Evolutionary conservation across 495 filamentous ascomycete species (phyloP).

Genomic region (Penicillium odoratum): DNA sequence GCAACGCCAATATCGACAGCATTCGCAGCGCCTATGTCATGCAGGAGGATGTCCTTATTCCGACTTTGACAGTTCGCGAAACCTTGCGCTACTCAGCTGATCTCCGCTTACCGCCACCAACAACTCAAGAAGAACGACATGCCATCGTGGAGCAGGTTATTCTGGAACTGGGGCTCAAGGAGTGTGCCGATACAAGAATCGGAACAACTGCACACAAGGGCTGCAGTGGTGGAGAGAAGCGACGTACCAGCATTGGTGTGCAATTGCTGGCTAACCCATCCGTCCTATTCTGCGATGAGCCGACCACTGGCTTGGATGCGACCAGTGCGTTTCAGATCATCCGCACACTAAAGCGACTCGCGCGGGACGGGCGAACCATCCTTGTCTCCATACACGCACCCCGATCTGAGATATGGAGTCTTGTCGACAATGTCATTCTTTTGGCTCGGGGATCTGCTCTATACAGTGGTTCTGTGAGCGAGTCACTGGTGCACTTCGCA

Average conservation of each 20-base stretch:
- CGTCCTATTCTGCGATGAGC: conserved; percentile 73
- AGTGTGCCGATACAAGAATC: conserved; percentile 70
- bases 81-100: conserved; percentile 71
- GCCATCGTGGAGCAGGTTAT: conserved; percentile 71
- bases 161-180: conserved; percentile 68
- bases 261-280: conserved; percentile 74
- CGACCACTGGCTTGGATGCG: conserved; percentile 73
- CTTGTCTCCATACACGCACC: conserved; percentile 74
- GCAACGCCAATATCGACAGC: conserved; percentile 45
- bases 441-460: conserved; percentile 61
- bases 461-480: conserved; percentile 58
- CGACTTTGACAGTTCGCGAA: conserved; percentile 70
- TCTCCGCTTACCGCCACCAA: conserved; percentile 62
- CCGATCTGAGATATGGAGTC: conserved; percentile 71
- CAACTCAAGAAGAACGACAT: conserved; percentile 55
- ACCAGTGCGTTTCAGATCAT: conserved; percentile 74
- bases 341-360: conserved; percentile 63
- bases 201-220: conserved; percentile 67
- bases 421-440: conserved; percentile 68
- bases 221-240: conserved; percentile 75
- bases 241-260: conserved; percentile 70
- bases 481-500: conserved; percentile 60
- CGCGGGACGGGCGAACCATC: conserved; percentile 65
- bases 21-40: conserved; percentile 70
- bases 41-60: conserved; percentile 72